Evolutionary conservation across 176 grass and related monocot species (phyloP).

Genomic region (Avena eriantha): DNA sequence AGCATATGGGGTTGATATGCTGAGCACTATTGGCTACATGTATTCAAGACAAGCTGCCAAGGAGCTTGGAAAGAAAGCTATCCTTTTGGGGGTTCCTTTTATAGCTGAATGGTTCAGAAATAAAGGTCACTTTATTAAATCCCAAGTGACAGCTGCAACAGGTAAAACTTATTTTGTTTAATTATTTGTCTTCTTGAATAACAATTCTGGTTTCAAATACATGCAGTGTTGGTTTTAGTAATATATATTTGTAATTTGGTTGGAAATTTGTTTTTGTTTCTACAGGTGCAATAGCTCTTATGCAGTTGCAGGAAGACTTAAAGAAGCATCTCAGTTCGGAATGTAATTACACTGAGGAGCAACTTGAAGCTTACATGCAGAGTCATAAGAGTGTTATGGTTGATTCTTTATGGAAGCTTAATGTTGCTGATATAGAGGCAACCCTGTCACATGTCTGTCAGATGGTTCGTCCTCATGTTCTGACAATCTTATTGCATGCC

Average conservation of each 20-base stretch:
- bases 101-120: conserved; percentile 98
- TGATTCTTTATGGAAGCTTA: conserved; percentile 97
- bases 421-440: conserved; percentile 96
- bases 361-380: conserved; percentile 83
- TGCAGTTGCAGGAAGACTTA: conserved; percentile 93
- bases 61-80: conserved; percentile 92
- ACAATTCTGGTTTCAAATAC: background rate
- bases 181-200: conserved; percentile 11
- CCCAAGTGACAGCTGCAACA: conserved; percentile 92
- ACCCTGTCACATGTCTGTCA: conserved; percentile 86
- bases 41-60: conserved; percentile 92
- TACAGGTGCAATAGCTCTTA: conserved; percentile 87
- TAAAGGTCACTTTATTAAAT: conserved; percentile 95
- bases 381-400: conserved; percentile 82
- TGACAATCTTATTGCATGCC: background rate
- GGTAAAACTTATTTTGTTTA: conserved; percentile 41
- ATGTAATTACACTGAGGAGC: conserved; percentile 69
- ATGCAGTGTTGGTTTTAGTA: background rate
- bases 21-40: conserved; percentile 92
- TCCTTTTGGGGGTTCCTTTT: conserved; percentile 86
- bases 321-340: conserved; percentile 80
- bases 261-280: conserved; percentile 19
- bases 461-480: conserved; percentile 61
- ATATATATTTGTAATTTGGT: conserved; percentile 8
- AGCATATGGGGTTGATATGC: conserved; percentile 93